A percentile compares a stretch with the other conserved stretches of the same genome.
Conservation (phyloP, 106 monocot species). For the Xerophyta viscosa region DNA sequence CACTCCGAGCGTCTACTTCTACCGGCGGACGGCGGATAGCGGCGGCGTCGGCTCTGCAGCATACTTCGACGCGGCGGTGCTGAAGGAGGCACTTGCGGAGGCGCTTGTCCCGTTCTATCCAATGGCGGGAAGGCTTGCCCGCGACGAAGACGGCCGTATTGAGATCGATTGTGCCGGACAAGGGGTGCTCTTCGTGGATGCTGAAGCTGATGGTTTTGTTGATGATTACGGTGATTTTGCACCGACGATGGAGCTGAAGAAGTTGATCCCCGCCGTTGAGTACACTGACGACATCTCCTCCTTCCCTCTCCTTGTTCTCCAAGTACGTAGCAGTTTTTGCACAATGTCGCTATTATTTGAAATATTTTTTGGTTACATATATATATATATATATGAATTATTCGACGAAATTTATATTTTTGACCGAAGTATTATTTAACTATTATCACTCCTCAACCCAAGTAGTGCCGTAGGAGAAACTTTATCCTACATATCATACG, state of each 20-base stretch:
- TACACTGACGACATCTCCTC: conserved; percentile 65
- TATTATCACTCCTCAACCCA: too few species aligned
- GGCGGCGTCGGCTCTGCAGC: conserved; percentile 8
- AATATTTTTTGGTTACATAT: too few species aligned
- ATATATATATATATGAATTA: too few species aligned
- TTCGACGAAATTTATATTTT: too few species aligned
- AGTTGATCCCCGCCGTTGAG: conserved; percentile 74
- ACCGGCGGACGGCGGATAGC: conserved; percentile 17
- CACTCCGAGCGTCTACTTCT: conserved; percentile 98
- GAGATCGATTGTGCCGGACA: conserved; percentile 81
- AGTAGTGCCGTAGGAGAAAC: too few species aligned
- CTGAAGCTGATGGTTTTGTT: conserved; percentile 34
- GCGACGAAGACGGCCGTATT: conserved; percentile 77
- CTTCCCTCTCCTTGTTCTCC: conserved; percentile 80
- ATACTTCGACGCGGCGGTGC: conserved; percentile 40
- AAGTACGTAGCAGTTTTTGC: too few species aligned
- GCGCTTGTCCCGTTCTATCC: conserved; percentile 93
- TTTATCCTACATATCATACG: too few species aligned
- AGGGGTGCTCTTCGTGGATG: conserved; percentile 82
- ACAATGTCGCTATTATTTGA: too few species aligned
- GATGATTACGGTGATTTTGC: conserved; percentile 87
- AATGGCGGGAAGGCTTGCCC: conserved; percentile 70
- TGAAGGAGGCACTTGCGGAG: conserved; percentile 48
- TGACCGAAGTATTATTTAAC: too few species aligned
- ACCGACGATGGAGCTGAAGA: conserved; percentile 83